Base-by-base conservation (phyloP, 768 basidiomycete genomes). In the Baorangia bicolor region DNA sequence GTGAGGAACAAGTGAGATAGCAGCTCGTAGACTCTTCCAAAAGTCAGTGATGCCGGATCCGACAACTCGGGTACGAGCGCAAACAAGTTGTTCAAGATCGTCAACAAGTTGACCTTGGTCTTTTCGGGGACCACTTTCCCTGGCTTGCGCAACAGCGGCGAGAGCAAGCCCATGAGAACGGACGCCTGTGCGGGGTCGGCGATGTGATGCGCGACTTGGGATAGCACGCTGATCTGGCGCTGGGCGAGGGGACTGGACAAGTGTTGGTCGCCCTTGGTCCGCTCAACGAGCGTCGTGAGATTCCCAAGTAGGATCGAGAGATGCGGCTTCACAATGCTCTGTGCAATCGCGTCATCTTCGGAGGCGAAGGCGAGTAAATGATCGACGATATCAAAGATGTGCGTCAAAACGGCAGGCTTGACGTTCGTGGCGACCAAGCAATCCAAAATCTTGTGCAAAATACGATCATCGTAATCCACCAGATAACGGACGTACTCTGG, bases 381-480 rank as follows among this genome's bases (percentile, higher is more conserved):
- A 40, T 94, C 91, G 45, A 94, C 78, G 55, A 96, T 85, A 65
- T 98, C 95, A 61, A 96, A 88, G 5, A 98, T 80, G 49, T 84
- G 83, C 14, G 80, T 80, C 40, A 96, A 76, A 16, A 98, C 95
- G 0, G 82, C 72, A 2, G 93, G 86, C 70, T 98, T 97, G 70
- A 97, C 93, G 57, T 88, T 91, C 7, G 84, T 79, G 0, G 89
- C 90, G 4, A 87, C 74, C 10, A 98, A 77, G 65, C 93, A 96
- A 53, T 82, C 82, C 67, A 92, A 94, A 5, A 96, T 74, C 67
- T 90, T 87, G 8, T 87, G 86, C 14, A 99, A 70, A 1, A 88
- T 78, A 5, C 78, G 77, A 2, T 74, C 61, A 64, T 98, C 89
- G 65, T 85, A 88, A 23, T 82, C 75, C 42, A 87, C 85, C 27